Conservation (phyloP, 2,329 filamentous ascomycete genomes). For the Fusarium tuaranense region DNA sequence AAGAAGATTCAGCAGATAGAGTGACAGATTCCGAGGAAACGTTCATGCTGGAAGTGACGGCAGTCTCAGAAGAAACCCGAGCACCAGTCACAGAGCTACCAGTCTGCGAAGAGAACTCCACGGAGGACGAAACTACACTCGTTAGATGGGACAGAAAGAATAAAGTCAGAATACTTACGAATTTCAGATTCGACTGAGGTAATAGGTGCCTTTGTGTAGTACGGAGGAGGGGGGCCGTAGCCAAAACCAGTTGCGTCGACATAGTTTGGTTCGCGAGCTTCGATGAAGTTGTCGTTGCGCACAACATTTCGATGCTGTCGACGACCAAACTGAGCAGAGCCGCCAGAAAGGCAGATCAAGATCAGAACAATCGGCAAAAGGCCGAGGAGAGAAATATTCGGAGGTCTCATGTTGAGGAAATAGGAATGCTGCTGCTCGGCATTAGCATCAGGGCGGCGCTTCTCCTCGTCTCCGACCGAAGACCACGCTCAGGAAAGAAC, state of each 20-base stretch:
- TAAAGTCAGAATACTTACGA: constrained; percentile 14
- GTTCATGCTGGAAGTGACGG: not conserved
- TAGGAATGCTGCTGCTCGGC: constrained; percentile 3
- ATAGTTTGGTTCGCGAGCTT: constrained; percentile 15
- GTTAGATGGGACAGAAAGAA: constrained; percentile 10
- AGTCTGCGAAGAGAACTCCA: constrained; percentile 7
- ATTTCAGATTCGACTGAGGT: constrained; percentile 4
- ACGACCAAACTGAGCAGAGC: constrained; percentile 11
- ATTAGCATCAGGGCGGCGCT: constrained; percentile 7
- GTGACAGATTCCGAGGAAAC: constrained; percentile 2
- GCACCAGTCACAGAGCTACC: not conserved
- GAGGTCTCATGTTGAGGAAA: constrained; percentile 53
- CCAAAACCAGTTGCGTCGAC: constrained; percentile 28
- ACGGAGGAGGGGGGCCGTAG: constrained; percentile 40
- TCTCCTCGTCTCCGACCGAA: not conserved
- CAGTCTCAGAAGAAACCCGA: constrained; percentile 1
- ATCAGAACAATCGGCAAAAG: constrained; percentile 48
- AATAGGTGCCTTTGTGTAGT: constrained; percentile 28
- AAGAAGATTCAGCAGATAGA: not conserved
- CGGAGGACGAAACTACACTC: constrained; percentile 16
- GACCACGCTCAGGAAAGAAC: not conserved
- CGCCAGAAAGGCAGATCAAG: constrained; percentile 32
- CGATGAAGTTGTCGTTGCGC: constrained; percentile 18
- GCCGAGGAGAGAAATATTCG: constrained; percentile 45
- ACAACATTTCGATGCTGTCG: constrained; percentile 6